Evolutionary conservation across 257 asterid genomes (phyloP).

Genomic region (Ajuga chamaepitys): DNA sequence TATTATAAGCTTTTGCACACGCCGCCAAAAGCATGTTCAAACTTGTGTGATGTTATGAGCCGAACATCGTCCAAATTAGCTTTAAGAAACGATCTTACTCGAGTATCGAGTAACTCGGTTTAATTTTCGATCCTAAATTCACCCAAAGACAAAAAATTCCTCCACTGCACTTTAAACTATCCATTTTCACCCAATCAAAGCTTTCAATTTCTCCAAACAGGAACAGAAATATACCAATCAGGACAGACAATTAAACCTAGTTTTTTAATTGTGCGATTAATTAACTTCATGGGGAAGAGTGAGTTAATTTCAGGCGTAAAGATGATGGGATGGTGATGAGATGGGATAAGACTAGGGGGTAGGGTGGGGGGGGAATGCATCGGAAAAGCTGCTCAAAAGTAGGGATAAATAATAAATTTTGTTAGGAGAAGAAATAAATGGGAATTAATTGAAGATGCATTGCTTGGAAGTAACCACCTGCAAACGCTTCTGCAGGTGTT

Average conservation of each 20-base stretch:
- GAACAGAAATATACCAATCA: background rate
- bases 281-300: slow-evolving; percentile 18
- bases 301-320: slow-evolving; percentile 8
- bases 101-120: too few relatives aligned
- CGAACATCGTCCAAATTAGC: too few relatives aligned
- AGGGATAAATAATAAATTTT: slow-evolving; percentile 23
- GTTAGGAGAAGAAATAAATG: slow-evolving; percentile 30
- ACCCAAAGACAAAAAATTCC: too few relatives aligned
- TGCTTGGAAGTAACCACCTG: slow-evolving; percentile 26
- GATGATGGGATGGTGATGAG: slow-evolving; percentile 44
- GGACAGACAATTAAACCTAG: background rate
- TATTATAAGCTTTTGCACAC: too few relatives aligned
- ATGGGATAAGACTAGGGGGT: slow-evolving; percentile 6
- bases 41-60: too few relatives aligned
- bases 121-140: too few relatives aligned
- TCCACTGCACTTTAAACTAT: too few relatives aligned
- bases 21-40: too few relatives aligned
- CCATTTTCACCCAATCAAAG: background rate
- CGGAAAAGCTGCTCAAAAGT: slow-evolving; percentile 7
- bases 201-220: background rate
- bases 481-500: slow-evolving; percentile 13
- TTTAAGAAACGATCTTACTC: too few relatives aligned
- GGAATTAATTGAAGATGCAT: slow-evolving; percentile 14
- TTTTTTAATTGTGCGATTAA: background rate
- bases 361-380: background rate